A percentile compares a stretch with the other conserved stretches of the same genome.
These are phyloP conservation scores for Scutellaria barbata DNA, from an alignment of 257 asterid species.

Conservation along the genomic window DNA sequence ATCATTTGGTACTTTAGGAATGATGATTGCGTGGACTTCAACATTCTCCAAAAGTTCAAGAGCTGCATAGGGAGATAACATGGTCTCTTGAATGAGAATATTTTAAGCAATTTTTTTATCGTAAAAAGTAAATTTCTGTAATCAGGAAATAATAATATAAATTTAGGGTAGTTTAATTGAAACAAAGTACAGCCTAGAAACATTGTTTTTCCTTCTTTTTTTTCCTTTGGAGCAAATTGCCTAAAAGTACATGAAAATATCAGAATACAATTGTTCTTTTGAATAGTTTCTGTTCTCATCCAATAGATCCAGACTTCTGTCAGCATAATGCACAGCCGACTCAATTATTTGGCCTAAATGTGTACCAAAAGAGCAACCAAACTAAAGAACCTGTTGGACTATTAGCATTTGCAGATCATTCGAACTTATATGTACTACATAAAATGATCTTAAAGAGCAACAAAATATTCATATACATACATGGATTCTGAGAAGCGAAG, in stretches of 20 bases:
- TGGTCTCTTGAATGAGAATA: conserved; percentile 18
- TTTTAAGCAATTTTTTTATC: too few species aligned
- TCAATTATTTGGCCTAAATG: background rate
- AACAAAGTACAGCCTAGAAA: background rate
- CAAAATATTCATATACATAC: background rate
- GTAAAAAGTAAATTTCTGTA: background rate
- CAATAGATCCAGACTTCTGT: too few species aligned
- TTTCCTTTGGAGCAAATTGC: conserved; percentile 6
- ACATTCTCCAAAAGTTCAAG: conserved; percentile 47
- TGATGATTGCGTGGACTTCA: conserved; percentile 42
- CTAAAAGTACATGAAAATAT: background rate
- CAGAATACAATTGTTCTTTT: too few species aligned
- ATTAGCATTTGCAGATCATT: conserved; percentile 5
- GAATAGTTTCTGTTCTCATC: too few species aligned
- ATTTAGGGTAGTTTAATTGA: conserved; percentile 1
- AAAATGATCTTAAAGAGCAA: background rate
- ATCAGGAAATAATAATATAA: background rate
- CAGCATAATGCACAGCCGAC: background rate
- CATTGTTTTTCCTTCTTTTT: conserved; percentile 18
- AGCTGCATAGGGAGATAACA: conserved; percentile 37
- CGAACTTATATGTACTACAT: background rate
- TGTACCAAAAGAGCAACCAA: background rate
- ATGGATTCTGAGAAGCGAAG: too few species aligned
- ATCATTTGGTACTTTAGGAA: conserved; percentile 41
- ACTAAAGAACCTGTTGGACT: background rate